These are phyloP conservation scores for Chaetomium cochliodes DNA, from an alignment of 495 filamentous ascomycete genomes.

Conservation along the genomic window DNA sequence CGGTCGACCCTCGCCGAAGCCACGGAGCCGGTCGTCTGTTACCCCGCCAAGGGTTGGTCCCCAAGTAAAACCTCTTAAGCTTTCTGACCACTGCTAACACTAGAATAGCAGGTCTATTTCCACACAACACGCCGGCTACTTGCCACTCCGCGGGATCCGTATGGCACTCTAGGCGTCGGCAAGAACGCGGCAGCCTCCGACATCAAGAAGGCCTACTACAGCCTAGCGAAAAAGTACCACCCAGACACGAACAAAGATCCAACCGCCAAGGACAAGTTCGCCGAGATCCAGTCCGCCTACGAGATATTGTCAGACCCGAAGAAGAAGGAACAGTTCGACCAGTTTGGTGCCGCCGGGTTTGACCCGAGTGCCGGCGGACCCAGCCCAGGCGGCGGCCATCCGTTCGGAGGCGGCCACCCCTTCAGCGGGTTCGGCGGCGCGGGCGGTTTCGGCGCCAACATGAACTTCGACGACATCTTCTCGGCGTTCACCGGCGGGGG, in stretches of 20 bases:
- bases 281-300: slow-evolving; percentile 87
- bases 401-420: slow-evolving; percentile 64
- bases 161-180: slow-evolving; percentile 77
- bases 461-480: slow-evolving; percentile 95
- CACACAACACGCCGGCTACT: slow-evolving; percentile 64
- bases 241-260: slow-evolving; percentile 97
- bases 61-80: not conserved
- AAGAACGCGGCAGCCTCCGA: slow-evolving; percentile 77
- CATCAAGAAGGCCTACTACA: slow-evolving; percentile 98
- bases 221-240: slow-evolving; percentile 96
- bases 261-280: slow-evolving; percentile 87
- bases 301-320: slow-evolving; percentile 87
- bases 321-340: slow-evolving; percentile 88
- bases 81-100: slow-evolving; percentile 3
- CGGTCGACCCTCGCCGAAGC: slow-evolving; percentile 12
- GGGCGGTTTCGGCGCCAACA: slow-evolving; percentile 69
- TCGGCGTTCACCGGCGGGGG: slow-evolving; percentile 71
- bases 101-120: slow-evolving; percentile 46
- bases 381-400: slow-evolving; percentile 60
- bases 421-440: slow-evolving; percentile 54
- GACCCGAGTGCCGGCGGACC: slow-evolving; percentile 72
- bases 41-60: slow-evolving; percentile 25
- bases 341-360: slow-evolving; percentile 84
- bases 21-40: not conserved
- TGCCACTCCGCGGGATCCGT: slow-evolving; percentile 73